Base-by-base conservation (phyloP, 257 asterid species). In the Paulownia fortunei region DNA sequence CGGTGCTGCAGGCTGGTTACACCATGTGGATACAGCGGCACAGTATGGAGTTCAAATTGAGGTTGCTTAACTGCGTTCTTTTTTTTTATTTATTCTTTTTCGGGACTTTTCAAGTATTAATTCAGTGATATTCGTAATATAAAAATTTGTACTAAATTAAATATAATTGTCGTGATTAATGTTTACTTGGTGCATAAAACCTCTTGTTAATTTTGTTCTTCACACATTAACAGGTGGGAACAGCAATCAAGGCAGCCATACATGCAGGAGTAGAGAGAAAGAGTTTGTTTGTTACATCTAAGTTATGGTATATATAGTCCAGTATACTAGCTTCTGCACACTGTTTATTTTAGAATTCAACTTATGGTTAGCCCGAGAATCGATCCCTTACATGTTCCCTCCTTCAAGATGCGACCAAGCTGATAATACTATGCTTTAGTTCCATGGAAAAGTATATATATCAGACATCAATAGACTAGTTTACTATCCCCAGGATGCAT, bases 21-120 rank as follows among this genome's bases (percentile, higher is more conserved):
- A 84, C 86, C 97, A 89, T 66, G 89, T 92, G 3, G 94, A 92
- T 41, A 87, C 91, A 2, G 97, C 96, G 2, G 81, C 81, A 5
- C 79, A 90, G 46, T 89, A 92, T 55, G 92, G 91, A 16, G 89
- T 85, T 67, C 89, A 91, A 59, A 41, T 76, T 15, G 80, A 82
- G 92, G 97, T 87, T 37, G 2, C 7, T 36, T 34, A 11, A 8
- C 23, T 37, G 18, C 18, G 15, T 27, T 7, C 8, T 0, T 15
- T 12, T 0, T 68, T 9, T 9, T 13, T n/a, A n/a, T 63, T 41
- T 15, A 0, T 3, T 46, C 8, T 11, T 68, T 8, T 44, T 44
- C 0, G 16, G 52, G 52, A 15, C 24, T 36, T 21, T 19, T 5
- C 9, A 8, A 66, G 27, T 30, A 30, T 30, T 30, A 30, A 30